Evolutionary conservation across 2,329 filamentous ascomycete species (phyloP).

Genomic region (Cytospora schulzeri): DNA sequence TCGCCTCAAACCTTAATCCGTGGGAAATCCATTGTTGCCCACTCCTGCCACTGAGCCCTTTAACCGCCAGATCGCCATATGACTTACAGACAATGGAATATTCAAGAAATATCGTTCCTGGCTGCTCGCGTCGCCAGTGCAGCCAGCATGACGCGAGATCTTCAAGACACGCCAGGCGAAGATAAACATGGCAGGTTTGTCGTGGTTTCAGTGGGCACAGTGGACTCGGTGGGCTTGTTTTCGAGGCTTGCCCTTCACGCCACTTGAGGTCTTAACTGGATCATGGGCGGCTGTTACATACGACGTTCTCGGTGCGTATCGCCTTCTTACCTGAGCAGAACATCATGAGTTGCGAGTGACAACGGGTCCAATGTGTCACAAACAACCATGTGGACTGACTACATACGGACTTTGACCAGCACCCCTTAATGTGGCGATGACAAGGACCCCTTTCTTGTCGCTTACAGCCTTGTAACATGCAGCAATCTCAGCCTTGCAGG

Average conservation of each 20-base stretch:
- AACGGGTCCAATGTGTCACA: too few species aligned
- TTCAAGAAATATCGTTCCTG: background rate
- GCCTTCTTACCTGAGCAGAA: background rate
- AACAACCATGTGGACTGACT: background rate
- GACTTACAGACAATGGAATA: constrained; percentile 6
- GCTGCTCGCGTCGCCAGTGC: background rate
- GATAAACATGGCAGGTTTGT: background rate
- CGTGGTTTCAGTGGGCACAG: background rate
- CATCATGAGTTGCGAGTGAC: background rate
- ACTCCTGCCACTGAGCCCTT: constrained; percentile 2
- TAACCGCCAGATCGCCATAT: constrained; percentile 1
- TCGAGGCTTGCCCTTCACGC: background rate
- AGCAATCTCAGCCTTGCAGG: constrained; percentile 24
- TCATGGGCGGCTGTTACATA: background rate
- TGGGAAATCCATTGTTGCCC: background rate
- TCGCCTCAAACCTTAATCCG: constrained; percentile 18
- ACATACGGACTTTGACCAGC: background rate
- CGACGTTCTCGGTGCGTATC: background rate
- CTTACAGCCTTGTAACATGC: constrained; percentile 2
- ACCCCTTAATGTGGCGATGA: background rate
- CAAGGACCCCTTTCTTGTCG: background rate
- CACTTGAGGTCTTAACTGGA: background rate
- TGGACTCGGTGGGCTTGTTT: background rate
- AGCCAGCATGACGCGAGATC: background rate
- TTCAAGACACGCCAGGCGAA: background rate